A percentile compares a stretch with the other conserved stretches of the same genome.
Conservation (phyloP, 352 stramenopile genomes). For the Achlya hypogyna region DNA sequence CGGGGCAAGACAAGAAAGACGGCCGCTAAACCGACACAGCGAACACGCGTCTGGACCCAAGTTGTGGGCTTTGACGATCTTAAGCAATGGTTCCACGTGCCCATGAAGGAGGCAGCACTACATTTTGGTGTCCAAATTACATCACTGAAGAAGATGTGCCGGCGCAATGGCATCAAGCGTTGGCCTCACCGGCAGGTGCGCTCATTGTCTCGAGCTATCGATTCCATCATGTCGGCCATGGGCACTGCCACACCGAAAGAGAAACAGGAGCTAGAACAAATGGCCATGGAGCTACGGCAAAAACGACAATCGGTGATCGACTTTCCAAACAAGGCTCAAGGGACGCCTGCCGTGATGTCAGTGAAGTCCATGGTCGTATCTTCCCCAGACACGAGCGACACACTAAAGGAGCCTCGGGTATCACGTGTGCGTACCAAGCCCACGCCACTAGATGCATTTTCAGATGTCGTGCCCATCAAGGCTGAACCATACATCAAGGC, state of each 20-base stretch:
- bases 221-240: constrained; percentile 16
- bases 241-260: neutral
- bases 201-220: constrained; percentile 53
- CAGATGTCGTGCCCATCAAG: too few species aligned
- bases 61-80: neutral
- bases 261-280: neutral
- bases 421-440: neutral
- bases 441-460: neutral
- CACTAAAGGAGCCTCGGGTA: neutral
- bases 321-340: neutral
- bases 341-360: too few species aligned
- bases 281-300: neutral
- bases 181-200: constrained; percentile 63
- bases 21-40: neutral
- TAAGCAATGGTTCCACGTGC: constrained; percentile 9
- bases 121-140: constrained; percentile 70
- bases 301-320: neutral
- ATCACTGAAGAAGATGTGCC: constrained; percentile 69
- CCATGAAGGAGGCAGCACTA: constrained; percentile 54
- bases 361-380: too few species aligned
- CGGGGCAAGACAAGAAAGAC: neutral
- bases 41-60: neutral
- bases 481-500: too few species aligned
- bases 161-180: constrained; percentile 48
- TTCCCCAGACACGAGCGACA: neutral